Evolutionary conservation across 441 rosid genomes (phyloP).

Genomic region (Bruguiera hainesii): DNA sequence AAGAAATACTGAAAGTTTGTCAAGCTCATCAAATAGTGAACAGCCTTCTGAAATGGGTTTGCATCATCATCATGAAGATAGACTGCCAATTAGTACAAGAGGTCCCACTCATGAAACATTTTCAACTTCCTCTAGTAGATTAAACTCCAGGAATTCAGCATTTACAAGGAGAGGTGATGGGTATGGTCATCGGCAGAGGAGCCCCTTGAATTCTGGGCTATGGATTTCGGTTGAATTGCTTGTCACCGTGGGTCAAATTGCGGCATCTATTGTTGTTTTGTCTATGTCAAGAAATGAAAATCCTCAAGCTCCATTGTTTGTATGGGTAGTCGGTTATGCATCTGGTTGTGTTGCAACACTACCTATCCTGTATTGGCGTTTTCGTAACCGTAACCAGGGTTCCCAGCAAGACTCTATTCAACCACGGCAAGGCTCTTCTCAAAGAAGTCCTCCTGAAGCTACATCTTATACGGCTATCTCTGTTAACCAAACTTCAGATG

Average conservation of each 20-base stretch:
- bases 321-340: constrained; percentile 95
- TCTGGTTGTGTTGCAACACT: constrained; percentile 89
- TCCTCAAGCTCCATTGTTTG: constrained; percentile 70
- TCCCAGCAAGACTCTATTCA: constrained; percentile 53
- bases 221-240: constrained; percentile 89
- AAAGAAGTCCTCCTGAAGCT: constrained; percentile 37
- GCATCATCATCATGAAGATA: neutral
- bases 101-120: neutral
- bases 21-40: neutral
- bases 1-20: neutral
- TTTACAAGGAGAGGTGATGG: constrained; percentile 13
- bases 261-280: constrained; percentile 75
- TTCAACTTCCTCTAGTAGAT: constrained; percentile 1
- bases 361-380: constrained; percentile 89
- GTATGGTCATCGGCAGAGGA: constrained; percentile 47
- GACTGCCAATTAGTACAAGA: neutral
- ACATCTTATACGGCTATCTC: constrained; percentile 57
- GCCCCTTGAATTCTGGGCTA: constrained; percentile 85
- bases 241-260: constrained; percentile 80
- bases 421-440: constrained; percentile 46
- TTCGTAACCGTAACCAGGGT: constrained; percentile 43
- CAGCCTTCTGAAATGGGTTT: neutral
- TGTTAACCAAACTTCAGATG: constrained; percentile 49
- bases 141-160: constrained; percentile 9
- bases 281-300: constrained; percentile 72